Conservation (phyloP, 768 basidiomycete genomes). For the Lactarius trivialis region DNA sequence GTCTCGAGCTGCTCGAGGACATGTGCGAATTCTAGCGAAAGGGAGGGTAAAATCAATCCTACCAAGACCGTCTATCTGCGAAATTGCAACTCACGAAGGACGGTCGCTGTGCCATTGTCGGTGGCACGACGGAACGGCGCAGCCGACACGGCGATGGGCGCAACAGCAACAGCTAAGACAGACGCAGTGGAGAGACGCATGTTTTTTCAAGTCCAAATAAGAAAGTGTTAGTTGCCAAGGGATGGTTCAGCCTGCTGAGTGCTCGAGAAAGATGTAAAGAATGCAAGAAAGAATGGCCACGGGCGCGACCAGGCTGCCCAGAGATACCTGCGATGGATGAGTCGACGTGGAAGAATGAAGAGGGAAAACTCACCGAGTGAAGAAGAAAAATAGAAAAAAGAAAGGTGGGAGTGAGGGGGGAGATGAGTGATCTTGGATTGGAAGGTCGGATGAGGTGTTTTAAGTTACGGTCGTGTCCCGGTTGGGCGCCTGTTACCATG, state of each 20-base stretch:
- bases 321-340: conserved; percentile 26
- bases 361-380: not conserved
- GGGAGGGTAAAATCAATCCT: conserved; percentile 8
- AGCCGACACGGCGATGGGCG: conserved; percentile 42
- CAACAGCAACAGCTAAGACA: conserved; percentile 37
- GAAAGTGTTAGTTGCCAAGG: not conserved
- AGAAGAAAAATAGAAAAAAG: not conserved
- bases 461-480: not conserved
- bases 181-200: conserved; percentile 39
- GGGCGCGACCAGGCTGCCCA: conserved; percentile 73
- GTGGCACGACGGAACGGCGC: conserved; percentile 40
- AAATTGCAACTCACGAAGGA: conserved; percentile 43
- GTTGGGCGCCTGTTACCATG: not conserved
- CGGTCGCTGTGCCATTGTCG: conserved; percentile 37
- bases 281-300: conserved; percentile 35
- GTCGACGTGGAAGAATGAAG: not conserved
- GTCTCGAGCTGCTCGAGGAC: conserved; percentile 71
- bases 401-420: not conserved
- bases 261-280: conserved; percentile 25
- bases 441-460: not conserved
- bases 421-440: not conserved
- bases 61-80: conserved; percentile 19
- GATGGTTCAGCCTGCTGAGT: conserved; percentile 29
- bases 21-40: conserved; percentile 60
- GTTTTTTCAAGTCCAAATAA: conserved; percentile 30